These are phyloP conservation scores for Boechera stricta DNA, from an alignment of 345 rosid species.

Conservation along the genomic window DNA sequence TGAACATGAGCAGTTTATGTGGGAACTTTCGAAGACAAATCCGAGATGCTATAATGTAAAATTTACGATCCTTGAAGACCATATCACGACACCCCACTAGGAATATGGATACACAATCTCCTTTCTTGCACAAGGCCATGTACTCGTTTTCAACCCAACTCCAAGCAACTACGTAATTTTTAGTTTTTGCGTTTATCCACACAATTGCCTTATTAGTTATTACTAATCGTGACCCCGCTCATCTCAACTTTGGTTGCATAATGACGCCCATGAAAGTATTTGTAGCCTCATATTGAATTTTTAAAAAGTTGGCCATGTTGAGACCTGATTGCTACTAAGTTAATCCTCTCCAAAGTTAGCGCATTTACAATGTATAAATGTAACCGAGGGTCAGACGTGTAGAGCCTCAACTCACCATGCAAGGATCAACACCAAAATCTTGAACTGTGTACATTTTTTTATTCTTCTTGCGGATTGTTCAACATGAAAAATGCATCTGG, in stretches of 20 bases:
- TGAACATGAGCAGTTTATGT: not conserved
- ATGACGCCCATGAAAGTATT: not conserved
- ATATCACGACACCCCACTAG: not conserved
- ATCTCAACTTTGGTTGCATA: not conserved
- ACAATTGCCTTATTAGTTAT: not conserved
- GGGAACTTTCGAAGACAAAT: not conserved
- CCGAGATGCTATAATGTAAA: slow-evolving; percentile 1
- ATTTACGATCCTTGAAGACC: not conserved
- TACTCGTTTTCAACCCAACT: not conserved
- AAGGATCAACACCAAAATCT: slow-evolving; percentile 1
- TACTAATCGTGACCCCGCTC: not conserved
- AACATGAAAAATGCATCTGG: not conserved
- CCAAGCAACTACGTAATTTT: slow-evolving; percentile 1
- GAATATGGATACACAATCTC: not conserved
- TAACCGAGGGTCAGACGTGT: not conserved
- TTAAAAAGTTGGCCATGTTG: not conserved
- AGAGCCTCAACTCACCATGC: slow-evolving; percentile 2
- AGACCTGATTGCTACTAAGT: not conserved
- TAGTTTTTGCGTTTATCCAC: slow-evolving; percentile 6
- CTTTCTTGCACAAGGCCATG: not conserved
- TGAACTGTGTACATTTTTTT: not conserved
- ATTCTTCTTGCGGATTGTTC: not conserved
- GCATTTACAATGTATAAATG: not conserved
- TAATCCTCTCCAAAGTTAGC: slow-evolving; percentile 6
- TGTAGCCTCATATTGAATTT: not conserved